Percentiles rank a stretch among this genome's conserved stretches.
phyloP scores from a whole-genome alignment of 2,329 filamentous ascomycete genomes.

The Teratosphaeria epicoccoides region DNA sequence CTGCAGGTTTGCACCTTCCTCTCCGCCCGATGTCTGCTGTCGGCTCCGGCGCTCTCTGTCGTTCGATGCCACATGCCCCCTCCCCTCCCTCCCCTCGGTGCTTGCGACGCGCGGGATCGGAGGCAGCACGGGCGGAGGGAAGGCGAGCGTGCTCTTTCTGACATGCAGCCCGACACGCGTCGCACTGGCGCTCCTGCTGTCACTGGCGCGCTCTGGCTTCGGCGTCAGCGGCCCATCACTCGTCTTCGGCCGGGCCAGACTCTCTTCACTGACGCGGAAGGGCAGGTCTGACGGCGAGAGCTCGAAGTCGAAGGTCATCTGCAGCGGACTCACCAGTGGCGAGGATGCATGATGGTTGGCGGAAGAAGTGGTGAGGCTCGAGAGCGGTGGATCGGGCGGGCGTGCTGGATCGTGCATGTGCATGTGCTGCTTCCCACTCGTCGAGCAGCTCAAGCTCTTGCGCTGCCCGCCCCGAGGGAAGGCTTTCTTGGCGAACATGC shows the following conservation, averaged over 20 bases:
- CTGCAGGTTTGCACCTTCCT: neutral
- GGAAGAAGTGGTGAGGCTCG: neutral
- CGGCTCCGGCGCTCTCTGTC: too few species aligned
- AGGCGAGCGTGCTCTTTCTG: neutral
- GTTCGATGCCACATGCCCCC: neutral
- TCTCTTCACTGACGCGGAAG: constrained; percentile 5
- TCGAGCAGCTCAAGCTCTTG: too few species aligned
- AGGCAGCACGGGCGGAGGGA: constrained; percentile 36
- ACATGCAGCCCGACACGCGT: neutral
- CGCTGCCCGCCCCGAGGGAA: neutral
- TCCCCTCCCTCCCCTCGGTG: neutral
- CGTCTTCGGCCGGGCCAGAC: constrained; percentile 10
- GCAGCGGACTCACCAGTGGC: constrained; percentile 18
- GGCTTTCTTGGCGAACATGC: neutral
- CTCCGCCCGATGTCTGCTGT: neutral
- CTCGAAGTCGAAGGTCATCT: constrained; percentile 23
- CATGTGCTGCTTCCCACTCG: too few species aligned
- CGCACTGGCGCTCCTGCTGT: neutral
- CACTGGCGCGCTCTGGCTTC: neutral
- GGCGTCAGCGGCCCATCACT: constrained; percentile 13
- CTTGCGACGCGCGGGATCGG: constrained; percentile 30
- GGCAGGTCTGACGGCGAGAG: constrained; percentile 5
- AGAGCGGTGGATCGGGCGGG: neutral
- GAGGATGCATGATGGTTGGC: neutral
- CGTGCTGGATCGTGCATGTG: too few species aligned